Conservation (phyloP, 305 asterid genomes). For the Rubia peregrina region DNA sequence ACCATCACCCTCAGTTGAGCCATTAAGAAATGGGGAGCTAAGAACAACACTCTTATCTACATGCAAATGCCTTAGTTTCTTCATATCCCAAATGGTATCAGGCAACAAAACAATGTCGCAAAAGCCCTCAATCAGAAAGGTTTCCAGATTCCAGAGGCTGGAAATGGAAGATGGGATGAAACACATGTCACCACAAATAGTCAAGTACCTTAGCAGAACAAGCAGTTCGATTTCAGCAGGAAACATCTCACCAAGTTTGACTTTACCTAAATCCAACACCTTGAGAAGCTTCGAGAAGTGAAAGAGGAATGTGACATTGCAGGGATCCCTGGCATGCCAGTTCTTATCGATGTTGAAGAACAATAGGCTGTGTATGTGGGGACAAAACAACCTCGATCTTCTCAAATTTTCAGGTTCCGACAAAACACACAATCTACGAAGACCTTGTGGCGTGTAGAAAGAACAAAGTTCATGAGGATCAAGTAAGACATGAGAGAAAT, state of each 20-base stretch:
- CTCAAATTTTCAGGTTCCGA: conserved; percentile 1
- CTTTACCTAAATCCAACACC: conserved; percentile 1
- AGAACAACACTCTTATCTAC: background rate
- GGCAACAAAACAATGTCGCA: background rate
- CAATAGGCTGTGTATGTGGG: conserved; percentile 1
- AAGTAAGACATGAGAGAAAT: background rate
- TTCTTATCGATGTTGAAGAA: conserved; percentile 3
- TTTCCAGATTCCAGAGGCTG: background rate
- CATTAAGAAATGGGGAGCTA: background rate
- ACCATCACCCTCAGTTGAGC: background rate
- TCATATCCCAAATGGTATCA: conserved; percentile 4
- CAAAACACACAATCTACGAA: background rate
- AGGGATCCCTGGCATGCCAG: conserved; percentile 6
- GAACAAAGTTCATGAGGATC: background rate
- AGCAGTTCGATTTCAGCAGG: conserved; percentile 1
- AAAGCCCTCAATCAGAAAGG: background rate
- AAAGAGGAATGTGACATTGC: conserved; percentile 2
- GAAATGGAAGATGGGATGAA: conserved; percentile 3
- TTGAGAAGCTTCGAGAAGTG: conserved; percentile 5
- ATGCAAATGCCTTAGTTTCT: conserved; percentile 5
- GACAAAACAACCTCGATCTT: background rate
- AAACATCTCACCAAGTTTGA: background rate
- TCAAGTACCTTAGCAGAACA: background rate
- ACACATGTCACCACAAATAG: conserved; percentile 2
- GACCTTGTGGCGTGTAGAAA: background rate